Evolutionary conservation across 768 basidiomycete species (phyloP).

Genomic region (Leccinum fibrillosum): DNA sequence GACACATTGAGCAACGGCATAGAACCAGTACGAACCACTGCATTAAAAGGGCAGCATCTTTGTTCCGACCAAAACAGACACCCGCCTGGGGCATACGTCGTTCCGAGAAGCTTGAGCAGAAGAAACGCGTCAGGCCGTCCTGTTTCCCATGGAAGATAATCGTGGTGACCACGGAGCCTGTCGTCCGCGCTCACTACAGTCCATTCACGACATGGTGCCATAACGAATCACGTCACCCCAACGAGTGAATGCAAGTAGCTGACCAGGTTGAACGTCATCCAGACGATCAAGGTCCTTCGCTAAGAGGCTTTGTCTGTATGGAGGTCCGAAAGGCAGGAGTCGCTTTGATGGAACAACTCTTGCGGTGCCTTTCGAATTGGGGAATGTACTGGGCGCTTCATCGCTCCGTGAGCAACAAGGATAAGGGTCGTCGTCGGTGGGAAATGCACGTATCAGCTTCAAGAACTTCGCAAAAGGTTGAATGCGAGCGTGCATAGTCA

Average conservation of each 20-base stretch:
- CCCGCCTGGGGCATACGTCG: neutral
- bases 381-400: too few relatives aligned
- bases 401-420: too few relatives aligned
- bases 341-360: too few relatives aligned
- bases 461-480: neutral
- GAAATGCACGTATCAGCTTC: neutral
- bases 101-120: slow-evolving; percentile 3
- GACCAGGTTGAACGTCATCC: neutral
- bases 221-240: neutral
- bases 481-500: too few relatives aligned
- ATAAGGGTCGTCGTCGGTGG: neutral
- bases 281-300: neutral
- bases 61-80: slow-evolving; percentile 4
- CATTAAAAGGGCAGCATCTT: neutral
- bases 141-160: neutral
- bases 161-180: slow-evolving; percentile 4
- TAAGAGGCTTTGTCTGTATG: too few relatives aligned
- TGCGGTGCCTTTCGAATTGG: too few relatives aligned
- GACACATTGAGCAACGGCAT: neutral
- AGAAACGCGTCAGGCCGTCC: neutral
- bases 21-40: neutral
- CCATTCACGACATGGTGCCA: neutral
- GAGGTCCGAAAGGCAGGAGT: neutral
- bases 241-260: neutral
- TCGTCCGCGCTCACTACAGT: neutral